These are phyloP conservation scores for Arthonia radiata DNA, from an alignment of 495 filamentous ascomycete genomes.

Conservation along the genomic window DNA sequence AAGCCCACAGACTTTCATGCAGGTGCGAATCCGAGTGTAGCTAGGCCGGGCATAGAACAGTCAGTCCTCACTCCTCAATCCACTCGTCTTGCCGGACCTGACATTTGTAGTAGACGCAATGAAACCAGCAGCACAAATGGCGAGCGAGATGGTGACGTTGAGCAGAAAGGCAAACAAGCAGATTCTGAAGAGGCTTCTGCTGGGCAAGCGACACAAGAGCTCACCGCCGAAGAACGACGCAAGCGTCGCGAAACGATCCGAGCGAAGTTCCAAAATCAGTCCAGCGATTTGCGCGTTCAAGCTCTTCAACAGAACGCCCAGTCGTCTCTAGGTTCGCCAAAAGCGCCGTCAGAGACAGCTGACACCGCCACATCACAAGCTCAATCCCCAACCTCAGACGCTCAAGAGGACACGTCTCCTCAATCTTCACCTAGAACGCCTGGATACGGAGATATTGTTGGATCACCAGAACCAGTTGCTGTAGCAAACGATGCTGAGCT, in stretches of 20 bases:
- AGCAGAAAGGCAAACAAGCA: no score
- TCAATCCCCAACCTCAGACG: constrained; percentile 3
- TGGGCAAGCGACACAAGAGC: no score
- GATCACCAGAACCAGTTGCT: constrained; percentile 28
- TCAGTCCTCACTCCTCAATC: no score
- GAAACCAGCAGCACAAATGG: no score
- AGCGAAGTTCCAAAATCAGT: constrained; percentile 51
- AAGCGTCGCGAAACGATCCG: constrained; percentile 72
- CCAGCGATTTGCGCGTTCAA: constrained; percentile 52
- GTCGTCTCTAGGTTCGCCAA: constrained; percentile 26
- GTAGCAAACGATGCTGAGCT: constrained; percentile 38
- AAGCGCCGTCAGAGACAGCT: constrained; percentile 26
- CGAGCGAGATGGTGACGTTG: no score
- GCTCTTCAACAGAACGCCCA: constrained; percentile 40
- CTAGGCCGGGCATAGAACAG: no score
- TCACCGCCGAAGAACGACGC: constrained; percentile 71
- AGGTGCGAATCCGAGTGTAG: no score
- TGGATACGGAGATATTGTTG: constrained; percentile 19
- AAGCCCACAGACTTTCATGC: no score
- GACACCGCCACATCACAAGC: constrained; percentile 8
- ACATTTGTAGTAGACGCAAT: no score
- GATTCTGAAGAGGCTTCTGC: no score
- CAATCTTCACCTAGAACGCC: constrained; percentile 22
- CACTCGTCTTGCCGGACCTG: no score
- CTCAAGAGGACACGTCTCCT: no score